These are phyloP conservation scores for Xanthoceras sorbifolium DNA, from an alignment of 345 rosid genomes.

Conservation along the genomic window DNA sequence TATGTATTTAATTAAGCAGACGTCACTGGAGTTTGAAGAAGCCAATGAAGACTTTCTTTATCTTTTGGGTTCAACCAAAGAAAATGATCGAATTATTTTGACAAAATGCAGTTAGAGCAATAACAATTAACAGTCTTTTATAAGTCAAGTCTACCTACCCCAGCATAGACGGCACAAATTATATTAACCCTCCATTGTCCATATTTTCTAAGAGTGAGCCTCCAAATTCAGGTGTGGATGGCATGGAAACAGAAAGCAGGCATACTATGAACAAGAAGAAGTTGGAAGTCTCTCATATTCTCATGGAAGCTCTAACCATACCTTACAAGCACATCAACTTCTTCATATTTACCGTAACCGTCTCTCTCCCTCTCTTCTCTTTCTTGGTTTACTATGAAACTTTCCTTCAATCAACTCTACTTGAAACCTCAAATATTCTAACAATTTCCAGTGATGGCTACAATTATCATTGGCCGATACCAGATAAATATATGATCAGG, in stretches of 20 bases:
- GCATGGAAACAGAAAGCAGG: neutral
- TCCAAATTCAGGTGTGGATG: neutral
- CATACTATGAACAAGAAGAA: neutral
- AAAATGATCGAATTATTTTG: neutral
- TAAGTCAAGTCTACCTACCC: neutral
- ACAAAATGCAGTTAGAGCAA: neutral
- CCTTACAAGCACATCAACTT: constrained; percentile 14
- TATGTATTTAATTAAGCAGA: no score
- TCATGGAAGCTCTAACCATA: constrained; percentile 25
- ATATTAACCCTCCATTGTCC: no score
- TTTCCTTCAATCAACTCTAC: constrained; percentile 23
- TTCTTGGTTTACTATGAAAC: constrained; percentile 29
- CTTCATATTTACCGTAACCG: constrained; percentile 16
- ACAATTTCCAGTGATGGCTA: neutral
- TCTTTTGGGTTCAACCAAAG: neutral
- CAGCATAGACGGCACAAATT: neutral
- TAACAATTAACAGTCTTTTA: neutral
- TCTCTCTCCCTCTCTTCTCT: constrained; percentile 29
- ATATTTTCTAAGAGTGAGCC: neutral
- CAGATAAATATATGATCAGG: neutral
- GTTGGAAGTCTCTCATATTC: constrained; percentile 16
- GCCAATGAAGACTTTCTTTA: no score
- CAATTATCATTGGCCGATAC: constrained; percentile 4
- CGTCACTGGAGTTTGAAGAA: no score
- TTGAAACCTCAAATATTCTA: constrained; percentile 1